Conservation (phyloP, 1,284 basidiomycete species). For the Wolfiporia cocos region DNA sequence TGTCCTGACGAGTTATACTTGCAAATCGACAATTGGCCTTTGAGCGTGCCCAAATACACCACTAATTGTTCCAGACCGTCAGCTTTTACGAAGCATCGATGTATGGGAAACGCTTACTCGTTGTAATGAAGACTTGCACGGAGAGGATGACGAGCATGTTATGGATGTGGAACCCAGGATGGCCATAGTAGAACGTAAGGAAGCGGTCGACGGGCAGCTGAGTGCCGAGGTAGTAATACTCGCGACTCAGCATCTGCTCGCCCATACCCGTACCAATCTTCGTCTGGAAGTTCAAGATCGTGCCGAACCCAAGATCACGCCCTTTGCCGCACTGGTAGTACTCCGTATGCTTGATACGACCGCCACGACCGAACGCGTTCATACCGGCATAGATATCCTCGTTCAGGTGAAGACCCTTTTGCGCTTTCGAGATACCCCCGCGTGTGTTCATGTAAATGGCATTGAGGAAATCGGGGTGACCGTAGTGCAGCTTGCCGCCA, state of each 20-base stretch:
- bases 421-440: conserved; percentile 97
- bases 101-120: conserved; percentile 46
- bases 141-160: conserved; percentile 97
- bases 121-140: conserved; percentile 88
- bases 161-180: conserved; percentile 99
- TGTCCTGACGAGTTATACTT: conserved; percentile 67
- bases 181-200: conserved; percentile 99
- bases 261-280: conserved; percentile 99
- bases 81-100: conserved; percentile 7
- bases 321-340: conserved; percentile 99
- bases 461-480: conserved; percentile 98
- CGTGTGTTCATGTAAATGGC: conserved; percentile 98
- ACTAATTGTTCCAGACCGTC: conserved; percentile 37
- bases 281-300: conserved; percentile 98
- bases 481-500: conserved; percentile 98
- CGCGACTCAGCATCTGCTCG: conserved; percentile 97
- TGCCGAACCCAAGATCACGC: conserved; percentile 97
- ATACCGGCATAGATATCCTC: conserved; percentile 99
- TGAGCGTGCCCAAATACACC: conserved; percentile 89
- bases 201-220: conserved; percentile 97
- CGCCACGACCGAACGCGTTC: conserved; percentile 96
- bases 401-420: conserved; percentile 97
- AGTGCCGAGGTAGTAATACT: conserved; percentile 99
- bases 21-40: conserved; percentile 76
- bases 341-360: conserved; percentile 98